phyloP scores from a whole-genome alignment of 2,329 filamentous ascomycete species.

The Monilinia fructicola region DNA sequence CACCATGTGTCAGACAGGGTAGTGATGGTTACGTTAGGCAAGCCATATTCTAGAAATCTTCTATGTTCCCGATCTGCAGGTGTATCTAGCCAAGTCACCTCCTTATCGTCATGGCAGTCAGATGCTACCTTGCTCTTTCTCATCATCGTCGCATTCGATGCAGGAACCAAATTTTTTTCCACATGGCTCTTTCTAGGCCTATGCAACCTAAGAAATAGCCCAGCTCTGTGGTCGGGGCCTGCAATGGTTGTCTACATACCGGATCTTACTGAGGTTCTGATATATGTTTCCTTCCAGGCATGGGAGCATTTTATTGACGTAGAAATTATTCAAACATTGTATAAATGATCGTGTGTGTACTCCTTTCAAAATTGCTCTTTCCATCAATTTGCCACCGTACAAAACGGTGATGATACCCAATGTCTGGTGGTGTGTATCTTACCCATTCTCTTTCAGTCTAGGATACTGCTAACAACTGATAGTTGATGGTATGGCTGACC shows the following conservation, averaged over 20 bases:
- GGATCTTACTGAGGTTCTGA: not conserved
- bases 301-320: not conserved
- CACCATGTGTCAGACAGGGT: constrained; percentile 21
- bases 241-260: not conserved
- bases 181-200: constrained; percentile 15
- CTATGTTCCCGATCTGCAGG: constrained; percentile 11
- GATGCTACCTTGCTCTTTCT: constrained; percentile 16
- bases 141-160: constrained; percentile 10
- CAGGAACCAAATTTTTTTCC: constrained; percentile 13
- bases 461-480: not conserved
- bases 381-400: no score
- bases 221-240: constrained; percentile 9
- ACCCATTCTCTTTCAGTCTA: not conserved
- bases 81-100: constrained; percentile 19
- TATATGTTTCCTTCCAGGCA: constrained; percentile 9
- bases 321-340: not conserved
- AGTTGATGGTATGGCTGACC: constrained; percentile 8
- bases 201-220: constrained; percentile 2
- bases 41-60: constrained; percentile 20
- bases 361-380: not conserved
- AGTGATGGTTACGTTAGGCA: constrained; percentile 14
- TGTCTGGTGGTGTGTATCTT: not conserved
- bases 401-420: not conserved
- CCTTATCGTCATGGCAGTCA: constrained; percentile 12
- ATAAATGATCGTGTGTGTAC: not conserved